These are phyloP conservation scores for Gnomoniopsis sp. DNA, from an alignment of 2,329 filamentous ascomycete genomes.

Conservation along the genomic window DNA sequence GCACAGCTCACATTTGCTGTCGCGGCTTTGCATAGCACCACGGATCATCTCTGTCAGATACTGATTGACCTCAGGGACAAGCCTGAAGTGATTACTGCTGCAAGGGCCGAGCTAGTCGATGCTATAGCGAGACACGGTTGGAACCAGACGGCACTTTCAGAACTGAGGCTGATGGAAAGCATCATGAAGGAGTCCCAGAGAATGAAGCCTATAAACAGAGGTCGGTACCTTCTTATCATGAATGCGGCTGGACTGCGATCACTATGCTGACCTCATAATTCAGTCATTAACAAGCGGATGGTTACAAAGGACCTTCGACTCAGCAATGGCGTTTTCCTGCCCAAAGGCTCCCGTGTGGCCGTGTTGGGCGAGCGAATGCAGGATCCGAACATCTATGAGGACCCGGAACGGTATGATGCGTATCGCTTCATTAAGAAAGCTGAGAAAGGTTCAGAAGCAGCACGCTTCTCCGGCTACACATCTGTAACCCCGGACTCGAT, in stretches of 20 bases:
- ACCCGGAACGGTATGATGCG: neutral
- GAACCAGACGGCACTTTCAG: neutral
- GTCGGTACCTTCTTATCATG: neutral
- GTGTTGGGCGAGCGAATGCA: neutral
- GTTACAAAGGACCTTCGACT: neutral
- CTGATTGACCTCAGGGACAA: neutral
- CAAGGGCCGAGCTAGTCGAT: neutral
- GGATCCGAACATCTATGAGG: neutral
- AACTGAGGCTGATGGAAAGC: neutral
- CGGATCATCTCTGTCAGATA: neutral
- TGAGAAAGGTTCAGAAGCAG: neutral
- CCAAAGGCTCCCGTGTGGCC: neutral
- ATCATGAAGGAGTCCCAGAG: neutral
- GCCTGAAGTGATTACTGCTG: neutral
- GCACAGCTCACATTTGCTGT: neutral
- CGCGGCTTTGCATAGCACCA: neutral
- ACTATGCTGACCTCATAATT: neutral
- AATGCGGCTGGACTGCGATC: neutral
- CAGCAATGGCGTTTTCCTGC: neutral
- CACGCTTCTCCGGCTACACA: neutral
- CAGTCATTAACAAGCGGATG: neutral
- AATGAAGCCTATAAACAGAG: neutral
- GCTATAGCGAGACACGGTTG: neutral
- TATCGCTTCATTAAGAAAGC: neutral
- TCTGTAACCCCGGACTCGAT: neutral